Evolutionary conservation across 2,329 filamentous ascomycete species (phyloP).

Genomic region (Penicillium sp.): DNA sequence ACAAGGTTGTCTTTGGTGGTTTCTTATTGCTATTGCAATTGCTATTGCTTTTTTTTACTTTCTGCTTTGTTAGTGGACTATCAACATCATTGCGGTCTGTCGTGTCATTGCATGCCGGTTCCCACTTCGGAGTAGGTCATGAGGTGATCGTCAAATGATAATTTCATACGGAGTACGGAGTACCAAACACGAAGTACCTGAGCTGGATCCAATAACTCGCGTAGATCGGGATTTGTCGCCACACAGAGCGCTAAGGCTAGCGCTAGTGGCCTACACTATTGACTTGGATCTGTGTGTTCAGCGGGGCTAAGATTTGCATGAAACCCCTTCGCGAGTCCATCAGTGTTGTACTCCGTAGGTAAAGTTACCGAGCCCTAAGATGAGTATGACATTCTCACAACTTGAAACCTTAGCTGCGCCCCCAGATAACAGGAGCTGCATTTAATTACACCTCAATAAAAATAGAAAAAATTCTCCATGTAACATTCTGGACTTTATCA

Average conservation of each 20-base stretch:
- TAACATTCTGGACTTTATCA: background rate
- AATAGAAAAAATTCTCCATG: background rate
- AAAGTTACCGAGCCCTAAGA: background rate
- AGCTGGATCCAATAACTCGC: background rate
- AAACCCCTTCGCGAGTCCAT: background rate
- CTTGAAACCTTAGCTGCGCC: background rate
- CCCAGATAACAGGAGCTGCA: background rate
- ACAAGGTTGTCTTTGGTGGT: background rate
- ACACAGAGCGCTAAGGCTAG: slow-evolving; percentile 7
- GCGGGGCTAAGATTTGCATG: slow-evolving; percentile 6
- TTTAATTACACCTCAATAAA: background rate
- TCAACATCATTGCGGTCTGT: background rate
- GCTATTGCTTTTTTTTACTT: background rate
- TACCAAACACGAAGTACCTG: background rate
- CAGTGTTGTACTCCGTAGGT: background rate
- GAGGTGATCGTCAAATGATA: slow-evolving; percentile 1
- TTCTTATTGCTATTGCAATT: background rate
- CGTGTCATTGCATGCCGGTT: background rate
- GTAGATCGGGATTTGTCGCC: background rate
- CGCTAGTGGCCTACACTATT: slow-evolving; percentile 21
- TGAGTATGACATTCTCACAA: background rate
- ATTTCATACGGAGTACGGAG: too few relatives aligned
- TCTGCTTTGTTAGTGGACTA: background rate
- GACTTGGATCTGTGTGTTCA: slow-evolving; percentile 3
- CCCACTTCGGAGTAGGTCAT: background rate